These are phyloP conservation scores for Fusarium denticulatum DNA, from an alignment of 2,329 filamentous ascomycete species.

Conservation along the genomic window DNA sequence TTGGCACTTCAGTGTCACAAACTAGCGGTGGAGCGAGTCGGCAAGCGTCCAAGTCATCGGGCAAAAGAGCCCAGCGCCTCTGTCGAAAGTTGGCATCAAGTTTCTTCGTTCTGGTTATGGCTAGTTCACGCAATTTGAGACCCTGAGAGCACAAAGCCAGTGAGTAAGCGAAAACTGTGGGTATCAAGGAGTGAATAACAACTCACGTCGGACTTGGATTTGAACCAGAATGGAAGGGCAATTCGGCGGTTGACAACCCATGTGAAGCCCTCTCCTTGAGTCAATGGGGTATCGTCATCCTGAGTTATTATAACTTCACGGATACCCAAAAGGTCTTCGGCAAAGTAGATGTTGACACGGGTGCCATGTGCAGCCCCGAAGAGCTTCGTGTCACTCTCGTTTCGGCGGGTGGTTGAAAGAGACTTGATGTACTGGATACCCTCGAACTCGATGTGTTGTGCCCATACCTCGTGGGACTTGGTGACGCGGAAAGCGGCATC, in stretches of 20 bases:
- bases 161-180: neutral
- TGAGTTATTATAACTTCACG: fast-evolving
- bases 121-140: neutral
- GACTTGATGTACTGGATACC: neutral
- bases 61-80: neutral
- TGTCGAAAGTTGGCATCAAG: fast-evolving
- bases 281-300: neutral
- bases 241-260: neutral
- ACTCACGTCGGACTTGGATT: neutral
- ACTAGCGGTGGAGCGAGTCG: neutral
- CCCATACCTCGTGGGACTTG: neutral
- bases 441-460: neutral
- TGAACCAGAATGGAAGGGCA: neutral
- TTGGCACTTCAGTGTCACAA: fast-evolving
- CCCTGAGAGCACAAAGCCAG: neutral
- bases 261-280: fast-evolving
- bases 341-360: neutral
- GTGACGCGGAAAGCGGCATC: neutral
- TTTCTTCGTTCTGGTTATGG: neutral
- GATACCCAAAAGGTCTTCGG: neutral
- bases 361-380: fast-evolving
- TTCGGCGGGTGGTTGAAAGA: fast-evolving
- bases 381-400: neutral
- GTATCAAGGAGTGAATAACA: fast-evolving
- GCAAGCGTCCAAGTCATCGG: fast-evolving